These are phyloP conservation scores for Malassezia nana DNA, from an alignment of 1,284 basidiomycete genomes.

Conservation along the genomic window DNA sequence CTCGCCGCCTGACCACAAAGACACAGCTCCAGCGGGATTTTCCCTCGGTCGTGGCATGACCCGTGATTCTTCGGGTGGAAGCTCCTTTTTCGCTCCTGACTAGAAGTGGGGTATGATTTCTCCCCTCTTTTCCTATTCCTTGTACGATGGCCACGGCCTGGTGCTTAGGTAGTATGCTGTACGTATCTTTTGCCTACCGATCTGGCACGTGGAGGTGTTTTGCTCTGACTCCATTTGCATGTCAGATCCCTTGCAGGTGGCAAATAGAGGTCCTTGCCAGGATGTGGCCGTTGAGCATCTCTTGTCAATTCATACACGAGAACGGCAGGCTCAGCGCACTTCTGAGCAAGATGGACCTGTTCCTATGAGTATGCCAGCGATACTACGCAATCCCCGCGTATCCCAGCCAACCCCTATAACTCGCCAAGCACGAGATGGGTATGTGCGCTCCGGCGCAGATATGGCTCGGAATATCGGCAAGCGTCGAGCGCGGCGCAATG, in stretches of 20 bases:
- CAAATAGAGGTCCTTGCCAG: not conserved
- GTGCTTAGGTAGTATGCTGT: not conserved
- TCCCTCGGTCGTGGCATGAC: not conserved
- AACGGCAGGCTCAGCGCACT: not conserved
- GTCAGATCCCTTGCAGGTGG: not conserved
- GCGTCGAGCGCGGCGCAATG: conserved; percentile 14
- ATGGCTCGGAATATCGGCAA: conserved; percentile 1
- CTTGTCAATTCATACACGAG: not conserved
- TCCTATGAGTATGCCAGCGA: conserved; percentile 15
- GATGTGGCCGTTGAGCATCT: not conserved
- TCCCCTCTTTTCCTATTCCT: not conserved
- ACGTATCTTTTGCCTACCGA: not conserved
- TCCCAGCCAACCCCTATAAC: not conserved
- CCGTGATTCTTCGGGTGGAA: conserved; percentile 3
- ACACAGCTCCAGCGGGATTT: not conserved
- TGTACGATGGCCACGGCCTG: not conserved
- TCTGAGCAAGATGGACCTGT: conserved; percentile 6
- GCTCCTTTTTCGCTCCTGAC: not conserved
- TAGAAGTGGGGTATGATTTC: not conserved
- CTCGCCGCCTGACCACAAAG: conserved; percentile 9
- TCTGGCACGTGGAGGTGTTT: not conserved
- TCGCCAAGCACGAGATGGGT: conserved; percentile 1
- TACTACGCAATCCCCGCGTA: conserved; percentile 12
- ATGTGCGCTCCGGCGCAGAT: not conserved
- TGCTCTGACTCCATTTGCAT: not conserved